Percentiles rank a stretch among this genome's conserved stretches.
These are phyloP conservation scores for Plasmodium gallinaceum DNA, from an alignment of 169 alveolate species.

Conservation along the genomic window DNA sequence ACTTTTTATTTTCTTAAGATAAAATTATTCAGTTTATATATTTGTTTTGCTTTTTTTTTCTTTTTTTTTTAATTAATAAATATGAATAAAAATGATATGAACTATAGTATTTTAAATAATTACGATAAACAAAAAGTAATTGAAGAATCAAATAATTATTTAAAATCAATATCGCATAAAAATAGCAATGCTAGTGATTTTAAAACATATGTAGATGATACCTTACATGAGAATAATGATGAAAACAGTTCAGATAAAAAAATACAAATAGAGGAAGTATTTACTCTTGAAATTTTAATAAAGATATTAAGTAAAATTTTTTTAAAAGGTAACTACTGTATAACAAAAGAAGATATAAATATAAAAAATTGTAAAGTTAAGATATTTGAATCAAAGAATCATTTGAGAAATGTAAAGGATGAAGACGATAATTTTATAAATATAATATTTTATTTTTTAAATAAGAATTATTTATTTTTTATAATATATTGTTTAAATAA, in stretches of 20 bases:
- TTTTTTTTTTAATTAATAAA: not conserved
- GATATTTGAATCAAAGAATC: constrained; percentile 41
- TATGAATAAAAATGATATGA: constrained; percentile 18
- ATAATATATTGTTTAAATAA: constrained; percentile 60
- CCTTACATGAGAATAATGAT: not conserved
- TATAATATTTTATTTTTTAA: constrained; percentile 57
- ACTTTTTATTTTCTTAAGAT: no score
- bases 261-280: constrained; percentile 47
- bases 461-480: constrained; percentile 67
- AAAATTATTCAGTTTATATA: no score
- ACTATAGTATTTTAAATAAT: constrained; percentile 4
- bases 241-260: not conserved
- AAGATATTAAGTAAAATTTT: constrained; percentile 55
- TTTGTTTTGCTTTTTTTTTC: no score
- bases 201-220: not conserved
- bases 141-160: constrained; percentile 24
- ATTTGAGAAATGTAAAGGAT: constrained; percentile 4
- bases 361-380: constrained; percentile 49
- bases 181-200: not conserved
- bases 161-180: constrained; percentile 1
- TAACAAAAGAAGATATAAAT: constrained; percentile 64
- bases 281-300: constrained; percentile 65
- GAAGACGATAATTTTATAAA: constrained; percentile 49
- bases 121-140: constrained; percentile 8
- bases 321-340: constrained; percentile 46